phyloP scores from a whole-genome alignment of 2,329 filamentous ascomycete genomes.

The Juglanconis sp. region DNA sequence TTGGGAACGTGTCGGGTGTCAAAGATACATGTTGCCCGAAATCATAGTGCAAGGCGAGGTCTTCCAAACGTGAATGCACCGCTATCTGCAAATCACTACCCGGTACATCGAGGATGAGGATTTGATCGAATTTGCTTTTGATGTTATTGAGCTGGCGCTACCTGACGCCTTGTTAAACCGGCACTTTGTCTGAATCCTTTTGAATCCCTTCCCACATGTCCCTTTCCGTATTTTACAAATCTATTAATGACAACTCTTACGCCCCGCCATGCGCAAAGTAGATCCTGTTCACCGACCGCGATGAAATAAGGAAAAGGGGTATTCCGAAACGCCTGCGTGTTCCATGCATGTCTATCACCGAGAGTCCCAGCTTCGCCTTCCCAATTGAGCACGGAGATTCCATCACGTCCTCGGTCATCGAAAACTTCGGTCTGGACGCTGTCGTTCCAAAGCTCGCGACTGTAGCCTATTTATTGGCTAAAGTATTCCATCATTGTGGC shows the following conservation, averaged over 20 bases:
- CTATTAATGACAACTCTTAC: slow-evolving; percentile 2
- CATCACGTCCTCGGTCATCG: neutral
- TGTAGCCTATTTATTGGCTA: too few species aligned
- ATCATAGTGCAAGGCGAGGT: neutral
- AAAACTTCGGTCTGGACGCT: neutral
- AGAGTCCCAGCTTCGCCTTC: neutral
- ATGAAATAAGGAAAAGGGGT: neutral
- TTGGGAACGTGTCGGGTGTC: neutral
- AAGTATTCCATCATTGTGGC: neutral
- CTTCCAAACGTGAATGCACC: too few species aligned
- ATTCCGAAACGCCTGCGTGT: slow-evolving; percentile 1
- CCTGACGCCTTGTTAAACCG: neutral
- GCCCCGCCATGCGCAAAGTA: neutral
- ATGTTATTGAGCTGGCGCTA: neutral
- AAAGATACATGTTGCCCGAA: neutral
- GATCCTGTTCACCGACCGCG: neutral
- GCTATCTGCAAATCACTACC: too few species aligned
- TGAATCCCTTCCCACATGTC: neutral
- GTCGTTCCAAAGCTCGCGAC: too few species aligned
- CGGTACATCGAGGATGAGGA: too few species aligned
- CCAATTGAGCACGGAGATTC: neutral
- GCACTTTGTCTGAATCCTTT: neutral
- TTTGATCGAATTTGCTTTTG: neutral
- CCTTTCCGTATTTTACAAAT: neutral
- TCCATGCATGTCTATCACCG: slow-evolving; percentile 7